These are phyloP conservation scores for Colletotrichum truncatum DNA, from an alignment of 2,329 filamentous ascomycete genomes.

Conservation along the genomic window DNA sequence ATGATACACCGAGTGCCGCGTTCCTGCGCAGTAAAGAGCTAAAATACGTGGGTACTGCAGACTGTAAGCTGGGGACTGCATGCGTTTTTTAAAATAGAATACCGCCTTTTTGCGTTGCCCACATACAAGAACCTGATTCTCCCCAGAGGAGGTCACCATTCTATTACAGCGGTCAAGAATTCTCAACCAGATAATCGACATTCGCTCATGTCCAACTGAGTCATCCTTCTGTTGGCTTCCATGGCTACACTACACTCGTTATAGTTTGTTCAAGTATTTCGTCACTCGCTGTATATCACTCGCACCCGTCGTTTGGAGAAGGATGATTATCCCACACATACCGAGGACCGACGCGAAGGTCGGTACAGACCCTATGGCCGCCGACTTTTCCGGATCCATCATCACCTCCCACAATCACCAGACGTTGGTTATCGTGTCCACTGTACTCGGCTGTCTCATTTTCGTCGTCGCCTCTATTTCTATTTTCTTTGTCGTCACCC, in stretches of 20 bases:
- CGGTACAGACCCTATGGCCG: conserved; percentile 19
- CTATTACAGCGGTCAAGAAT: conserved; percentile 3
- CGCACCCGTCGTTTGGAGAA: neutral
- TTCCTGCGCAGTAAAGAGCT: conserved; percentile 17
- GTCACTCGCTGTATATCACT: conserved; percentile 13
- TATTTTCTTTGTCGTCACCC: neutral
- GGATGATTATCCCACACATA: conserved; percentile 4
- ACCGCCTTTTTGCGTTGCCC: neutral
- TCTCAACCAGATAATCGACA: neutral
- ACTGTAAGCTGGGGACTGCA: conserved; percentile 8
- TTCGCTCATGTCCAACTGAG: neutral
- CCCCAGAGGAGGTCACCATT: neutral
- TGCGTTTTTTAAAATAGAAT: conserved; percentile 21
- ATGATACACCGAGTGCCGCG: conserved; percentile 7
- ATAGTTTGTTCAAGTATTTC: neutral
- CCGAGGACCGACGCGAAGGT: conserved; percentile 7
- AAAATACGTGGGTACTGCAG: neutral
- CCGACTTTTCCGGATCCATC: conserved; percentile 4
- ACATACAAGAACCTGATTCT: conserved; percentile 11
- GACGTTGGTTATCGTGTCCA: conserved; percentile 14
- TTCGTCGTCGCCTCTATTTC: neutral
- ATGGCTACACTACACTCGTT: conserved; percentile 23
- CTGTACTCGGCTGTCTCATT: neutral
- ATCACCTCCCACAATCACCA: neutral
- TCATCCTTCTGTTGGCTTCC: neutral